phyloP scores from a whole-genome alignment of 441 rosid species.

The Erodium trifolium region DNA sequence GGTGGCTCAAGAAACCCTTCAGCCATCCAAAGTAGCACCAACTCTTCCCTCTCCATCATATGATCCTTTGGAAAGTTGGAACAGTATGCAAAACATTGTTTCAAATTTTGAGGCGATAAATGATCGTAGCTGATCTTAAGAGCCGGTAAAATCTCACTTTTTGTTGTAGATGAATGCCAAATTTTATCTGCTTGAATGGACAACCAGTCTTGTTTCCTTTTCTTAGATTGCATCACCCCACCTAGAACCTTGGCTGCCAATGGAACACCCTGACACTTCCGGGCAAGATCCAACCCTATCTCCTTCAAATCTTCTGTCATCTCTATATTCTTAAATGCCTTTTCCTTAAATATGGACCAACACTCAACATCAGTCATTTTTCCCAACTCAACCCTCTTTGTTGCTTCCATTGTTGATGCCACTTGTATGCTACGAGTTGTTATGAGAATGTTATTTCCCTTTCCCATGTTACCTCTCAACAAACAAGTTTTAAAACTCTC shows the following conservation, averaged over 20 bases:
- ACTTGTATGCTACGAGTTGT: slow-evolving; percentile 11
- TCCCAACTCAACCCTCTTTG: background rate
- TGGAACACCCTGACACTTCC: no score
- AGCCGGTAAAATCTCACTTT: background rate
- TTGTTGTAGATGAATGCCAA: background rate
- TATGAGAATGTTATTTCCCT: background rate
- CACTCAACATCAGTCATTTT: slow-evolving; percentile 10
- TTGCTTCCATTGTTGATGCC: slow-evolving; percentile 12
- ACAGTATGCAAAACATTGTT: slow-evolving; percentile 15
- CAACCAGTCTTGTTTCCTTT: no score
- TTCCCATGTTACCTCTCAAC: background rate
- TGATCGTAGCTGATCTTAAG: slow-evolving; percentile 12
- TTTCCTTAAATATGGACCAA: slow-evolving; percentile 17
- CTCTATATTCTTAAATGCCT: background rate
- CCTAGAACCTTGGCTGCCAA: no score
- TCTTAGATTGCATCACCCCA: no score
- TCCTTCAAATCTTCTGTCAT: background rate
- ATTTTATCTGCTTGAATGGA: background rate
- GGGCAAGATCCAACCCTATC: no score
- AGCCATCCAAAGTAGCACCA: slow-evolving; percentile 15
- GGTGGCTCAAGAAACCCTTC: slow-evolving; percentile 10
- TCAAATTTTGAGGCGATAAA: background rate
- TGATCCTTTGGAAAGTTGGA: slow-evolving; percentile 11
- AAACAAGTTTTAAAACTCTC: slow-evolving; percentile 5
- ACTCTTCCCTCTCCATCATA: background rate